Conservation (phyloP, 441 rosid species). For the Bruguiera hainesii region DNA sequence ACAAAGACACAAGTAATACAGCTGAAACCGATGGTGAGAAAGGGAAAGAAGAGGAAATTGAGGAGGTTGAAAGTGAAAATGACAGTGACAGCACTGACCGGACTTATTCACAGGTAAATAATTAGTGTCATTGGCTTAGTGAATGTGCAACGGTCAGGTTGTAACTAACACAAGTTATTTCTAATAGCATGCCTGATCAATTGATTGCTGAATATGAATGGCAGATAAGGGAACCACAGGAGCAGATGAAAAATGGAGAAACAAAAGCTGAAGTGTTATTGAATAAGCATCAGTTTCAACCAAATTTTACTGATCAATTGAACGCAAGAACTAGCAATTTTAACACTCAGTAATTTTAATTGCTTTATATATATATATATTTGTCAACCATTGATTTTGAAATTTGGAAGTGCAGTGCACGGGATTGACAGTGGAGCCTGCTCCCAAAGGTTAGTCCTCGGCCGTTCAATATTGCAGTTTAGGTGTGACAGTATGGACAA, state of each 20-base stretch:
- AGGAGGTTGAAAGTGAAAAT: constrained; percentile 24
- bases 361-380: not conserved
- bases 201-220: constrained; percentile 9
- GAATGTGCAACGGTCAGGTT: constrained; percentile 2
- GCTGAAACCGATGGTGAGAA: constrained; percentile 27
- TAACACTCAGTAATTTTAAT: not conserved
- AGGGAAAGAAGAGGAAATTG: constrained; percentile 28
- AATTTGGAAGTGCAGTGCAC: constrained; percentile 42
- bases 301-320: constrained; percentile 29
- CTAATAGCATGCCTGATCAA: not conserved
- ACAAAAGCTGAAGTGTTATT: constrained; percentile 28
- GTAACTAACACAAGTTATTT: constrained; percentile 18
- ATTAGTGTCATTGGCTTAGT: constrained; percentile 2
- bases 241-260: constrained; percentile 26
- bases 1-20: constrained; percentile 28
- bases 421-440: constrained; percentile 32
- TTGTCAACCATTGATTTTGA: constrained; percentile 11
- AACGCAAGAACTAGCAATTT: constrained; percentile 35
- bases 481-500: constrained; percentile 5
- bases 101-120: constrained; percentile 38
- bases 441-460: constrained; percentile 43
- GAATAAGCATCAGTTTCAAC: constrained; percentile 26
- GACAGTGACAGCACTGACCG: not conserved
- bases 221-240: constrained; percentile 19
- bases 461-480: not conserved